A percentile compares a stretch with the other conserved stretches of the same genome.
phyloP scores from a whole-genome alignment of 148 eudicot species.

The Bassia scoparia region DNA sequence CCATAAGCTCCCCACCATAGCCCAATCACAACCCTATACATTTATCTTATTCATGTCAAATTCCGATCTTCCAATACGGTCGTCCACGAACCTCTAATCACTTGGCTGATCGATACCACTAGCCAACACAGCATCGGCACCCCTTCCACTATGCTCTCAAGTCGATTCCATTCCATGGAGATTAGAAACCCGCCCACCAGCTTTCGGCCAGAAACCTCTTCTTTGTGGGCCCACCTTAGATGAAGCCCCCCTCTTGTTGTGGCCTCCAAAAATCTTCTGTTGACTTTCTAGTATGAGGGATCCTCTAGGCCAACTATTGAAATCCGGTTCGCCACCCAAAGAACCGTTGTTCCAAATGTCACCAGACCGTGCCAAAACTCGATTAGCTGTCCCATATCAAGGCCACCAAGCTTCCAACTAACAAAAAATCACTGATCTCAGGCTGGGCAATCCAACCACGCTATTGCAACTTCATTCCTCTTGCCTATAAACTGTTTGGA shows the following conservation, averaged over 20 bases:
- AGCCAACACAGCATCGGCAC: conserved; percentile 40
- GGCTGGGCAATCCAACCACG: conserved; percentile 40
- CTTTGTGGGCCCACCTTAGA: too few relatives aligned
- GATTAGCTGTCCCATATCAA: conserved; percentile 19
- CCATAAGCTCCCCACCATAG: conserved; percentile 30
- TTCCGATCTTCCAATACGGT: conserved; percentile 37
- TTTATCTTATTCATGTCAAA: conserved; percentile 36
- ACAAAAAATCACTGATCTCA: conserved; percentile 33
- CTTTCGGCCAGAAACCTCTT: conserved; percentile 27
- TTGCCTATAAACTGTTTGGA: conserved; percentile 28
- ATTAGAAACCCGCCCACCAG: conserved; percentile 33
- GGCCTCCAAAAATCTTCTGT: conserved; percentile 10
- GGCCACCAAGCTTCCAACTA: conserved; percentile 31
- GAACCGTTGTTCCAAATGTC: conserved; percentile 29
- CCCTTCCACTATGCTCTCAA: conserved; percentile 34
- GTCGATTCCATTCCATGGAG: conserved; percentile 37
- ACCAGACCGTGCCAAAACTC: conserved; percentile 42
- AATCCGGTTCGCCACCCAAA: conserved; percentile 35
- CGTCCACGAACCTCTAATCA: conserved; percentile 31
- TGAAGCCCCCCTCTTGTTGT: too few relatives aligned
- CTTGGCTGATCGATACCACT: conserved; percentile 30
- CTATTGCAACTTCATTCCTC: conserved; percentile 32
- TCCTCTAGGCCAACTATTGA: not conserved
- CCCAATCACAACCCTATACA: conserved; percentile 27
- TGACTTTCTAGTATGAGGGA: not conserved